phyloP scores from a whole-genome alignment of 1,284 basidiomycete species.

The Rhodotorula sp. region DNA sequence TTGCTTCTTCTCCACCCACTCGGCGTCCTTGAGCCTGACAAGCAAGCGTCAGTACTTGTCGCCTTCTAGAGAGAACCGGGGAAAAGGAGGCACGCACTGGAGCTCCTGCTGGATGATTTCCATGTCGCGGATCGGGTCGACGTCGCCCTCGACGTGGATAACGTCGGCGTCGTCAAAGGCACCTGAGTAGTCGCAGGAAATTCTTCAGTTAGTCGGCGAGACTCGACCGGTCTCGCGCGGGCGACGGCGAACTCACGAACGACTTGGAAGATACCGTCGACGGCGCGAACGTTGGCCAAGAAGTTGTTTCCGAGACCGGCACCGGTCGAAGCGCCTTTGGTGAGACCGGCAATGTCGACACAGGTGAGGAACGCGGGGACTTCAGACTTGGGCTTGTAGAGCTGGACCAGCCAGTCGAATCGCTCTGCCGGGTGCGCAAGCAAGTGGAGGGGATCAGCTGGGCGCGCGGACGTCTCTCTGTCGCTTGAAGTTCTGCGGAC shows the following conservation, averaged over 20 bases:
- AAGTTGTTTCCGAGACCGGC: slow-evolving; percentile 98
- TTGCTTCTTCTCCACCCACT: slow-evolving; percentile 93
- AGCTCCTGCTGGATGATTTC: slow-evolving; percentile 93
- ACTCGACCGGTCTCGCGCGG: not conserved
- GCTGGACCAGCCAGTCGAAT: slow-evolving; percentile 88
- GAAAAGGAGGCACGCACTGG: slow-evolving; percentile 49
- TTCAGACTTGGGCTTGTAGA: slow-evolving; percentile 84
- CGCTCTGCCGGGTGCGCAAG: slow-evolving; percentile 53
- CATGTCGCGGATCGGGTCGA: slow-evolving; percentile 95
- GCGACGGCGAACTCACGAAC: slow-evolving; percentile 59
- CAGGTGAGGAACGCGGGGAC: slow-evolving; percentile 95
- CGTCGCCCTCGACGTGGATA: slow-evolving; percentile 98
- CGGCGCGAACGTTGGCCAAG: slow-evolving; percentile 93
- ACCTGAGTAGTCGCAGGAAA: slow-evolving; percentile 20
- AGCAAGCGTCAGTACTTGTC: too few species aligned
- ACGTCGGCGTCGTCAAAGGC: slow-evolving; percentile 99
- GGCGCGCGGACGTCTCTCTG: not conserved
- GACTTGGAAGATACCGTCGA: slow-evolving; percentile 99
- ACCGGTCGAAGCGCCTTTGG: slow-evolving; percentile 93
- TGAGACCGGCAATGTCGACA: slow-evolving; percentile 98
- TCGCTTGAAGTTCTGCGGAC: not conserved
- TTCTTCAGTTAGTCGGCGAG: not conserved
- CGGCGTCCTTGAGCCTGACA: slow-evolving; percentile 81
- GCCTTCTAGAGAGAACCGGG: not conserved
- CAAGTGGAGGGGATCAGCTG: not conserved